These are phyloP conservation scores for Karstenula rhodostoma DNA, from an alignment of 2,329 filamentous ascomycete species.

Conservation along the genomic window DNA sequence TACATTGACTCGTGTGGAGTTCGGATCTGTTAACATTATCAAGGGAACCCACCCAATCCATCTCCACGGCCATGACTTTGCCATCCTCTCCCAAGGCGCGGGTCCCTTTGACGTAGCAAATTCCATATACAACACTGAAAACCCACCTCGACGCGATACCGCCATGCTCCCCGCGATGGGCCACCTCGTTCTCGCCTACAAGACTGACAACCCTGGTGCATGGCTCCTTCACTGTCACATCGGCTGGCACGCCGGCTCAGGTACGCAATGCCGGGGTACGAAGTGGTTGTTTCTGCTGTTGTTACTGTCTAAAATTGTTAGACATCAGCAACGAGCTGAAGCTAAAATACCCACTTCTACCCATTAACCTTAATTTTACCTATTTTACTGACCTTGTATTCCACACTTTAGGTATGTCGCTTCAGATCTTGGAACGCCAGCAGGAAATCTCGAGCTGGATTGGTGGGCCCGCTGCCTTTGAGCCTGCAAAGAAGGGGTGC, in stretches of 20 bases:
- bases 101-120: slow-evolving; percentile 30
- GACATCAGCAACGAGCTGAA: no score
- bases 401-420: no score
- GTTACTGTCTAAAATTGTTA: no score
- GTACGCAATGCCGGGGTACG: no score
- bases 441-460: slow-evolving; percentile 23
- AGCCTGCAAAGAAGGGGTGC: slow-evolving; percentile 16
- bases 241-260: slow-evolving; percentile 32
- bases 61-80: slow-evolving; percentile 34
- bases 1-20: not conserved
- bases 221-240: slow-evolving; percentile 45
- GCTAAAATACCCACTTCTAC: no score
- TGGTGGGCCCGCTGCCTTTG: slow-evolving; percentile 12
- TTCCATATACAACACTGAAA: slow-evolving; percentile 22
- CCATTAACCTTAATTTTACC: no score
- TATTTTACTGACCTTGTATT: no score
- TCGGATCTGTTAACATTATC: slow-evolving; percentile 1
- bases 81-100: slow-evolving; percentile 32
- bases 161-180: slow-evolving; percentile 29
- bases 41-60: slow-evolving; percentile 38
- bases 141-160: slow-evolving; percentile 30
- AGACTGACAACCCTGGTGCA: slow-evolving; percentile 45
- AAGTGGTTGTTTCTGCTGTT: no score
- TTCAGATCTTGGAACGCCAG: slow-evolving; percentile 59
- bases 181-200: slow-evolving; percentile 49